phyloP scores from a whole-genome alignment of 495 filamentous ascomycete species.

The Aspergillus indologenus region DNA sequence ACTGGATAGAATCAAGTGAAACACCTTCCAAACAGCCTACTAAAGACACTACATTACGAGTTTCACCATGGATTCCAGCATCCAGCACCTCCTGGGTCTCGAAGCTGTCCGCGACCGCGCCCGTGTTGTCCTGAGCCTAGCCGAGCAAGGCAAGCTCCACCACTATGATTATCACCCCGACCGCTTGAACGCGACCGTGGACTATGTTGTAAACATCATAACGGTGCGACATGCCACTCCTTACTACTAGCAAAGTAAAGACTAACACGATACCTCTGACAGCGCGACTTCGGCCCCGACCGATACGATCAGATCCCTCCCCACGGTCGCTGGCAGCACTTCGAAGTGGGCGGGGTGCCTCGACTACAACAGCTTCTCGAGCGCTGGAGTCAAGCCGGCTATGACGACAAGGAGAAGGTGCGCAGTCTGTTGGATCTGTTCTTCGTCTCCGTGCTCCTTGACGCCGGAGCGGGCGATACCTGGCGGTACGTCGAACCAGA shows the following conservation, averaged over 20 bases:
- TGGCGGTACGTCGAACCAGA: conserved; percentile 61
- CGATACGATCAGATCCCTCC: conserved; percentile 55
- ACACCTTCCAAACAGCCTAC: background rate
- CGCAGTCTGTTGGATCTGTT: conserved; percentile 81
- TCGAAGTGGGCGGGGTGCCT: conserved; percentile 76
- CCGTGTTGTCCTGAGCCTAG: conserved; percentile 29
- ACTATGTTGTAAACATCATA: conserved; percentile 35
- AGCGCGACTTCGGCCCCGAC: conserved; percentile 56
- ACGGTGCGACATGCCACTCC: conserved; percentile 17
- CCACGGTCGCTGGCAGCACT: conserved; percentile 89
- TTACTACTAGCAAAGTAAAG: background rate
- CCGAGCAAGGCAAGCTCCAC: conserved; percentile 29
- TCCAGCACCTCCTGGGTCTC: conserved; percentile 34
- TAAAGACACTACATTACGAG: background rate
- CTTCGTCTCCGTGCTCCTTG: conserved; percentile 83
- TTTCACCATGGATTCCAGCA: conserved; percentile 19
- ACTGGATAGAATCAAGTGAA: background rate
- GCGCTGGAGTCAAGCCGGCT: conserved; percentile 55
- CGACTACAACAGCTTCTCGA: conserved; percentile 69
- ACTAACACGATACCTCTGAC: background rate
- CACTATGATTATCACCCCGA: conserved; percentile 35
- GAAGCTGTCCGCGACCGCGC: conserved; percentile 37
- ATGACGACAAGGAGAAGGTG: conserved; percentile 69
- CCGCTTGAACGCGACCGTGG: conserved; percentile 26
- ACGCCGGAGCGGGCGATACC: conserved; percentile 77